A percentile compares a stretch with the other conserved stretches of the same genome.
Evolutionary conservation across 495 filamentous ascomycete genomes (phyloP).

Genomic region (Talaromyces liani): DNA sequence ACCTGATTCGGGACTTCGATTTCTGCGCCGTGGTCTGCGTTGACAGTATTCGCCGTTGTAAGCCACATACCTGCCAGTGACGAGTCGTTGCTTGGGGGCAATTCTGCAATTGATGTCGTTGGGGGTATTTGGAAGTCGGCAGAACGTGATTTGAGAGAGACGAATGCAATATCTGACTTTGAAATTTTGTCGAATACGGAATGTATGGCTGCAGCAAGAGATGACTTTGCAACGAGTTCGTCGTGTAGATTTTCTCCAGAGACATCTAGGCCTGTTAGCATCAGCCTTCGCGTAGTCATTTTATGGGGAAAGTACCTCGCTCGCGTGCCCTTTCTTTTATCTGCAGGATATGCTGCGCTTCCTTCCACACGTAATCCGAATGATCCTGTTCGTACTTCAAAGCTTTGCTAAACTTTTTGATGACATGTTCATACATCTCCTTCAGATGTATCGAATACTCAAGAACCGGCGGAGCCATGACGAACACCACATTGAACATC

Average conservation of each 20-base stretch:
- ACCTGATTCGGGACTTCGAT: conserved; percentile 45
- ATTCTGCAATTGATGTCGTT: conserved; percentile 62
- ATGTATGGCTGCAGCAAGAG: conserved; percentile 76
- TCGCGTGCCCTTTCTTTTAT: conserved; percentile 75
- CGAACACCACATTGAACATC: conserved; percentile 97
- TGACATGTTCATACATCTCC: conserved; percentile 79
- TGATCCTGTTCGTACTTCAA: conserved; percentile 86
- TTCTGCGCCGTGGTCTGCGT: conserved; percentile 52
- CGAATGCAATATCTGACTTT: conserved; percentile 70
- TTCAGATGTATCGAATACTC: conserved; percentile 67
- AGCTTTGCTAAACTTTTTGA: conserved; percentile 81
- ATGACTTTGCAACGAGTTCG: conserved; percentile 64
- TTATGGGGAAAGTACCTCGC: conserved; percentile 44
- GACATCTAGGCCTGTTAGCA: conserved; percentile 19
- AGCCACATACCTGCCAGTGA: conserved; percentile 70
- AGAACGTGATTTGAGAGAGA: conserved; percentile 53
- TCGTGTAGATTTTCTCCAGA: conserved; percentile 35
- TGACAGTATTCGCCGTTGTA: conserved; percentile 74
- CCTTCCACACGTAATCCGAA: conserved; percentile 79
- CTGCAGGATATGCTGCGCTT: conserved; percentile 68
- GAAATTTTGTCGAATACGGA: conserved; percentile 76
- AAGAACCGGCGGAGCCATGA: conserved; percentile 68
- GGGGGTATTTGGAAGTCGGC: conserved; percentile 84
- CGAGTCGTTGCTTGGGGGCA: conserved; percentile 59
- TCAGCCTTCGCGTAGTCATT: neutral